A percentile compares a stretch with the other conserved stretches of the same genome.
phyloP scores from a whole-genome alignment of 768 basidiomycete species.

The Lepiota venenata region DNA sequence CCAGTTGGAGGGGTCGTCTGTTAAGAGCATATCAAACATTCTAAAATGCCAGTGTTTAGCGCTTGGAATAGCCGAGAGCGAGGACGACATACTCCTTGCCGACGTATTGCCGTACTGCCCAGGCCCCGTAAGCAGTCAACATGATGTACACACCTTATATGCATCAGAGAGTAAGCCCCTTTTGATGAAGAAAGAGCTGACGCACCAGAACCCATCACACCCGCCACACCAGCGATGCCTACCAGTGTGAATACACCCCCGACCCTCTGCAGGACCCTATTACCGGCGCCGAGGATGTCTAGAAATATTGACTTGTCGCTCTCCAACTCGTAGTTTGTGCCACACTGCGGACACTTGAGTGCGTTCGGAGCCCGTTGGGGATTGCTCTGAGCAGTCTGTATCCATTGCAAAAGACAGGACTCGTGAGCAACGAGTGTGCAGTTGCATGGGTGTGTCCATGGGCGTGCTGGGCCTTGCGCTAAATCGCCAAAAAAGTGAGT shows the following conservation, averaged over 20 bases:
- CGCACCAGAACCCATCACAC: slow-evolving; percentile 62
- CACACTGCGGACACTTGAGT: slow-evolving; percentile 79
- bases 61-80: not conserved
- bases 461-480: slow-evolving; percentile 47
- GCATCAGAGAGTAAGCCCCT: not conserved
- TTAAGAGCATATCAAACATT: slow-evolving; percentile 62
- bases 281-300: slow-evolving; percentile 45
- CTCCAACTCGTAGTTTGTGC: slow-evolving; percentile 60
- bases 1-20: slow-evolving; percentile 71
- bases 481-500: not conserved
- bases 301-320: slow-evolving; percentile 59
- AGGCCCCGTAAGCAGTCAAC: slow-evolving; percentile 67
- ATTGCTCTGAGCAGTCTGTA: slow-evolving; percentile 63
- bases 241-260: slow-evolving; percentile 53
- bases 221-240: slow-evolving; percentile 45
- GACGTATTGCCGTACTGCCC: slow-evolving; percentile 65
- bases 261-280: slow-evolving; percentile 43
- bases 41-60: slow-evolving; percentile 24
- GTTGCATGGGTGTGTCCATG: slow-evolving; percentile 78
- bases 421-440: slow-evolving; percentile 83
- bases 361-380: slow-evolving; percentile 55
- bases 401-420: slow-evolving; percentile 77
- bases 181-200: slow-evolving; percentile 4
- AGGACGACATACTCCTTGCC: slow-evolving; percentile 55
- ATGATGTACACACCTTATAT: slow-evolving; percentile 39